phyloP scores from a whole-genome alignment of 2,329 filamentous ascomycete species.

The Polychaeton citri region DNA sequence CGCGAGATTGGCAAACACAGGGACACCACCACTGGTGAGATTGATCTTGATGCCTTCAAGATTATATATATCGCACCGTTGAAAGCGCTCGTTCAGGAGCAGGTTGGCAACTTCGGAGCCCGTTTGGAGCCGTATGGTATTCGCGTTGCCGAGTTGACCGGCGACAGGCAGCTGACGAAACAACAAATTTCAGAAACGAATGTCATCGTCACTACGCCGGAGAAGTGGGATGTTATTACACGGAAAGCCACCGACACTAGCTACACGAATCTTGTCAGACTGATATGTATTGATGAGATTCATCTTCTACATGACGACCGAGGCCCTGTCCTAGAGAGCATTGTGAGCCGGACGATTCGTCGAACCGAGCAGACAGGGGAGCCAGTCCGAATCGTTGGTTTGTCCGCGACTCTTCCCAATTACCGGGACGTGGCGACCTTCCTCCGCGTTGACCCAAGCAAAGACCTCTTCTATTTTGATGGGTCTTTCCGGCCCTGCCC shows the following conservation, averaged over 20 bases:
- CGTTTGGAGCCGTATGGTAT: constrained; percentile 84
- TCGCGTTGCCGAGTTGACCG: constrained; percentile 86
- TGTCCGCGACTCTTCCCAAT: constrained; percentile 92
- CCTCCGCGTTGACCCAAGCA: constrained; percentile 71
- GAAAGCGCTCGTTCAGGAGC: constrained; percentile 92
- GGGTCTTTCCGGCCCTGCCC: constrained; percentile 88
- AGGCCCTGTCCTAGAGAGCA: constrained; percentile 91
- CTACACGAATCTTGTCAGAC: constrained; percentile 90
- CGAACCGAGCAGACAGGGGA: constrained; percentile 90
- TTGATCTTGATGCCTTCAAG: constrained; percentile 93
- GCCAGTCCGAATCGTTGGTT: constrained; percentile 76
- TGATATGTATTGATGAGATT: constrained; percentile 96
- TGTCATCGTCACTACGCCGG: constrained; percentile 93
- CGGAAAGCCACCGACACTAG: constrained; percentile 93
- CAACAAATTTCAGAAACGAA: constrained; percentile 97
- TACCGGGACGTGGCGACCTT: constrained; percentile 95
- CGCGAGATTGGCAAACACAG: constrained; percentile 94
- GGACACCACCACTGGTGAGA: constrained; percentile 77
- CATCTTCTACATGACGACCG: constrained; percentile 95
- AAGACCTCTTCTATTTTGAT: constrained; percentile 92
- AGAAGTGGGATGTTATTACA: constrained; percentile 99
- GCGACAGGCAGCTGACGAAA: constrained; percentile 95
- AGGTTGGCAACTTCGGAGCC: constrained; percentile 94
- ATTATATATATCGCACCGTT: constrained; percentile 95
- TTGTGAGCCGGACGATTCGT: constrained; percentile 86